Conservation (phyloP, 495 filamentous ascomycete genomes). For the Evansstolkia leycettana region DNA sequence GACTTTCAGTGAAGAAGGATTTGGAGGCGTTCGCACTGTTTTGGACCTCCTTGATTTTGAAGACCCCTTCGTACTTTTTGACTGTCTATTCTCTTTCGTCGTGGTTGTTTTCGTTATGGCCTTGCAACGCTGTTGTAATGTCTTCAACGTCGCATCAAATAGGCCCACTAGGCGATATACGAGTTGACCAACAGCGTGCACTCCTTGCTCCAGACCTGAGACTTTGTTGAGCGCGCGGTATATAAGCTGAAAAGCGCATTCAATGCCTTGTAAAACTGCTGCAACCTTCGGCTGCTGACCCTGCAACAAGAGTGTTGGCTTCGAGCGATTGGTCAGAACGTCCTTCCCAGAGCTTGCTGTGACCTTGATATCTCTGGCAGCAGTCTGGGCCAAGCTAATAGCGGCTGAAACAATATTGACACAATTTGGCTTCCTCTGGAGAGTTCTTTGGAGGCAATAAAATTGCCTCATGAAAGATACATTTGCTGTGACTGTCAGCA, state of each 20-base stretch:
- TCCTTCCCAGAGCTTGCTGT: constrained; percentile 4
- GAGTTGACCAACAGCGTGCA: constrained; percentile 12
- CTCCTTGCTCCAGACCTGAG: constrained; percentile 5
- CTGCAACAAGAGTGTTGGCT: constrained; percentile 1
- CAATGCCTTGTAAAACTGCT: constrained; percentile 10
- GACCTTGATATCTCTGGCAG: constrained; percentile 11
- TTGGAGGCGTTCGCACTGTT: background rate
- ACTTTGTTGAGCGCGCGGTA: constrained; percentile 24
- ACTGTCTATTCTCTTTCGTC: background rate
- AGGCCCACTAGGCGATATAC: constrained; percentile 28
- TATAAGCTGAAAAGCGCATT: constrained; percentile 13
- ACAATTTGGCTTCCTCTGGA: constrained; percentile 16
- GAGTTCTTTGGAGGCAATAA: constrained; percentile 17
- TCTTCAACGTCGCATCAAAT: constrained; percentile 24
- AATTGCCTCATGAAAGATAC: constrained; percentile 22
- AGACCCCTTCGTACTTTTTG: constrained; percentile 2
- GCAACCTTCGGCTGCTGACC: constrained; percentile 7
- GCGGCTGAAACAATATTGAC: constrained; percentile 11
- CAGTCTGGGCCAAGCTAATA: constrained; percentile 16
- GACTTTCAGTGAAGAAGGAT: background rate
- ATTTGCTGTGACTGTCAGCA: constrained; percentile 5
- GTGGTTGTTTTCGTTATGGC: background rate
- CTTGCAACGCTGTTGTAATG: constrained; percentile 17
- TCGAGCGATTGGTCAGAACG: background rate
- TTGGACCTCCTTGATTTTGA: constrained; percentile 2